These are phyloP conservation scores for Amanita inopinata DNA, from an alignment of 768 basidiomycete genomes.

Conservation along the genomic window DNA sequence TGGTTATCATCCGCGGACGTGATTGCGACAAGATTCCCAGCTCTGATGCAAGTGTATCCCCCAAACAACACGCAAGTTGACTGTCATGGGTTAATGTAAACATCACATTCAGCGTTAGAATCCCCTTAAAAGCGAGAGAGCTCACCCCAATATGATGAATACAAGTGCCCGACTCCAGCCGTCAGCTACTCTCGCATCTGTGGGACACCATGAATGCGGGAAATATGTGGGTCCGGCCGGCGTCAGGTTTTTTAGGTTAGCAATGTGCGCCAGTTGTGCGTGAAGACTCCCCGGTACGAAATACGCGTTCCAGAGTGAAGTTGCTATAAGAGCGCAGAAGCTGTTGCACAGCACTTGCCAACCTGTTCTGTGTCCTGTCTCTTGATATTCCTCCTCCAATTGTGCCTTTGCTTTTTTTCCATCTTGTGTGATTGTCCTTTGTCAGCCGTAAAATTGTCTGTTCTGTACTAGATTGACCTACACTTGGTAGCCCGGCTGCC, in stretches of 20 bases:
- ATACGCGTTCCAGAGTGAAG: conserved; percentile 51
- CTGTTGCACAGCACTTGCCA: conserved; percentile 84
- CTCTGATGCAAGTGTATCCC: conserved; percentile 90
- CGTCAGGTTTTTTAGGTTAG: conserved; percentile 18
- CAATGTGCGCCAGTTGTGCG: conserved; percentile 19
- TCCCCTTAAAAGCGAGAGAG: background rate
- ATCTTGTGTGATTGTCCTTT: conserved; percentile 26
- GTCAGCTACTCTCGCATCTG: conserved; percentile 29
- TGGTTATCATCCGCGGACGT: conserved; percentile 72
- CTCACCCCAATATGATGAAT: conserved; percentile 58
- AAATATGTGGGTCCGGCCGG: conserved; percentile 22
- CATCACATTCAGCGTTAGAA: background rate
- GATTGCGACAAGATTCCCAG: conserved; percentile 74
- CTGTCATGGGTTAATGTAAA: conserved; percentile 29
- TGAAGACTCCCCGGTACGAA: conserved; percentile 38
- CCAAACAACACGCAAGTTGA: conserved; percentile 83
- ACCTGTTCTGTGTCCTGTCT: conserved; percentile 61
- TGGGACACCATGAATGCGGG: conserved; percentile 51
- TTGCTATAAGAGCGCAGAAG: conserved; percentile 48
- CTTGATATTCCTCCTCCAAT: conserved; percentile 73
- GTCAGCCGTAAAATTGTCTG: background rate
- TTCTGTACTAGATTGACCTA: conserved; percentile 22
- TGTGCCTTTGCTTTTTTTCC: conserved; percentile 66
- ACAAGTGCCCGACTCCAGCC: conserved; percentile 56
- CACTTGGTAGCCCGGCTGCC: conserved; percentile 82